Percentiles rank a stretch among this genome's conserved stretches.
These are phyloP conservation scores for Penicillium sp. DNA, from an alignment of 2,329 filamentous ascomycete genomes.

Conservation along the genomic window DNA sequence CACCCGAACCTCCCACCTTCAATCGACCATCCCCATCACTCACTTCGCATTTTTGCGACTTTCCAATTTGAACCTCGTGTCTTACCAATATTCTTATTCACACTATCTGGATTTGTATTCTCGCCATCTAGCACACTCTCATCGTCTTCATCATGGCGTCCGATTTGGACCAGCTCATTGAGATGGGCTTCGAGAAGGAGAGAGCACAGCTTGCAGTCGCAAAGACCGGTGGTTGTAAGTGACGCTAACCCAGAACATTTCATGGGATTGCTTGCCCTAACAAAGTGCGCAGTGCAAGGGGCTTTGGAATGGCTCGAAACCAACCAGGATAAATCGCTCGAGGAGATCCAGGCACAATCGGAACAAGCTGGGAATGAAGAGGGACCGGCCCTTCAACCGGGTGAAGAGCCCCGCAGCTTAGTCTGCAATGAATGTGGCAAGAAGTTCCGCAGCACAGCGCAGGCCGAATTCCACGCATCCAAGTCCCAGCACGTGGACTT, in stretches of 20 bases:
- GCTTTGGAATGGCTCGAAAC: slow-evolving; percentile 93
- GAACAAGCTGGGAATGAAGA: slow-evolving; percentile 53
- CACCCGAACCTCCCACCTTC: slow-evolving; percentile 21
- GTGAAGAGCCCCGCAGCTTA: slow-evolving; percentile 70
- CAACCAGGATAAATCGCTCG: slow-evolving; percentile 80
- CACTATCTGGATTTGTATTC: background rate
- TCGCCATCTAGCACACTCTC: background rate
- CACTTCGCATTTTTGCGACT: background rate
- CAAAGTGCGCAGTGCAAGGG: slow-evolving; percentile 61
- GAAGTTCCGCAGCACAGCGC: slow-evolving; percentile 72
- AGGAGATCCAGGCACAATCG: slow-evolving; percentile 64
- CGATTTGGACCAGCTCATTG: slow-evolving; percentile 57
- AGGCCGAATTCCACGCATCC: slow-evolving; percentile 84
- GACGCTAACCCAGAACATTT: background rate
- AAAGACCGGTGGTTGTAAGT: slow-evolving; percentile 71
- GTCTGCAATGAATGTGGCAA: slow-evolving; percentile 95
- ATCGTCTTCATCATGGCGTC: slow-evolving; percentile 35
- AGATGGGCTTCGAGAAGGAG: slow-evolving; percentile 75
- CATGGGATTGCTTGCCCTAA: slow-evolving; percentile 11
- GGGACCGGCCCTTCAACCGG: slow-evolving; percentile 62
- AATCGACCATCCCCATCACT: background rate
- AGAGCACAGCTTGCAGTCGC: slow-evolving; percentile 79
- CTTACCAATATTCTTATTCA: background rate
- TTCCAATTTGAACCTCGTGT: background rate
- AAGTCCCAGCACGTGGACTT: slow-evolving; percentile 93